Conservation (phyloP, 148 eudicot genomes). For the Gaultheria prostrata region DNA sequence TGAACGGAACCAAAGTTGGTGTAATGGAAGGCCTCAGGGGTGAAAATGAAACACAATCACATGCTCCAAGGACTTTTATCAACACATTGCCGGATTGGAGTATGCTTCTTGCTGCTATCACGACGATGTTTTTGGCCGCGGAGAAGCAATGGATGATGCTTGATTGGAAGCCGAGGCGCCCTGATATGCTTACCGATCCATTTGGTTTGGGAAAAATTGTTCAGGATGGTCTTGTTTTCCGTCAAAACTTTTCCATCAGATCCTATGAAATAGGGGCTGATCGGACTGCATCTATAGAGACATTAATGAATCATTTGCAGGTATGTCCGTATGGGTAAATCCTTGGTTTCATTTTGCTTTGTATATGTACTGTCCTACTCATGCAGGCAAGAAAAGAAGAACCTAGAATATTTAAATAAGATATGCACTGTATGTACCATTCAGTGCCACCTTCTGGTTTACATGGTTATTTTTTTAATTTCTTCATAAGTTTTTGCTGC, state of each 20-base stretch:
- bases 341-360: neutral
- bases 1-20: conserved; percentile 67
- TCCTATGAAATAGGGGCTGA: conserved; percentile 98
- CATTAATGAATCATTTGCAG: conserved; percentile 99
- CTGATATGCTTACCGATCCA: conserved; percentile 72
- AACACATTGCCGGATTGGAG: conserved; percentile 99
- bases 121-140: conserved; percentile 91
- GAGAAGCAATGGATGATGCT: conserved; percentile 99
- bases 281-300: conserved; percentile 92
- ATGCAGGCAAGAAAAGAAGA: neutral
- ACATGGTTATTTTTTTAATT: neutral
- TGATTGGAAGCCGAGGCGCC: conserved; percentile 92
- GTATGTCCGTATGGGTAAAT: conserved; percentile 43
- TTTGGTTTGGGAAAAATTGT: conserved; percentile 88
- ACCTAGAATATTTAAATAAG: neutral
- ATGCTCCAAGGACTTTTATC: conserved; percentile 76
- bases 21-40: conserved; percentile 45
- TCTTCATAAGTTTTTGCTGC: conserved; percentile 11
- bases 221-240: conserved; percentile 77
- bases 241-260: conserved; percentile 90
- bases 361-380: neutral
- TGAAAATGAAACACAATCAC: conserved; percentile 49
- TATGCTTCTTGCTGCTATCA: conserved; percentile 98
- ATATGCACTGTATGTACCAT: neutral
- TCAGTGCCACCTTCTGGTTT: neutral